Base-by-base conservation (phyloP, 495 filamentous ascomycete genomes). In the Penicillium coffeae region DNA sequence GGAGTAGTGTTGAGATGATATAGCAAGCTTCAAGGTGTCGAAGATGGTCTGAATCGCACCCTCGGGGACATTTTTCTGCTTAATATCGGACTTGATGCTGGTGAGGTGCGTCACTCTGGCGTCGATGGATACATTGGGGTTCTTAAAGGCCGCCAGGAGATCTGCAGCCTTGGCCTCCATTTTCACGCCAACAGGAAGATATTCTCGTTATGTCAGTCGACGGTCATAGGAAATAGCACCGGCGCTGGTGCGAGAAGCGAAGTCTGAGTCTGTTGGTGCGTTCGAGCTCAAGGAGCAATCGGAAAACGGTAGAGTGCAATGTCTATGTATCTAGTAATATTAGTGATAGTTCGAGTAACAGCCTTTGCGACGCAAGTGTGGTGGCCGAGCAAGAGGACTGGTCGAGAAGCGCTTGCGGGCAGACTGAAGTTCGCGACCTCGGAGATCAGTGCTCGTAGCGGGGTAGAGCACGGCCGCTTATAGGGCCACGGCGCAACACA, bases 31-130 rank as follows among this genome's bases (percentile, higher is more conserved):
- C 46, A 90, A 69, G 38, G 81, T 81, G 43, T 94, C 87, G 68
- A 93, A 90, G 43, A 93, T 78, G 27, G 79, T 74, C 14, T 76
- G 61, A 51, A 91, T 77, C 42, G 83, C 85, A n/a, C 66, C 61
- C 46, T 90, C 87, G 33, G 88, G 87, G 19, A 94, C 86, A 70
- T 87, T 87, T 47, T 83, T 84, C 59, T 92, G 89, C 66, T 95
- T 95, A 72, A 95, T 93, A 58, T 82, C 81, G 39, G 86, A 87
- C 64, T 94, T 94, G 64, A 91, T 66, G 53, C 72, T 74, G 41
- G 81, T 88, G 42, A 95, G 72, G 30, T 81, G 79, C 40, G 81
- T 69, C 48, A 89, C 75, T 63, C 90, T 90, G 33, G 76, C 69
- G 48, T 94, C 89, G 56, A 85, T 71, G 6, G 83, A 74, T 21